phyloP scores from a whole-genome alignment of 305 asterid species.

The Fraxinus angustifolia region DNA sequence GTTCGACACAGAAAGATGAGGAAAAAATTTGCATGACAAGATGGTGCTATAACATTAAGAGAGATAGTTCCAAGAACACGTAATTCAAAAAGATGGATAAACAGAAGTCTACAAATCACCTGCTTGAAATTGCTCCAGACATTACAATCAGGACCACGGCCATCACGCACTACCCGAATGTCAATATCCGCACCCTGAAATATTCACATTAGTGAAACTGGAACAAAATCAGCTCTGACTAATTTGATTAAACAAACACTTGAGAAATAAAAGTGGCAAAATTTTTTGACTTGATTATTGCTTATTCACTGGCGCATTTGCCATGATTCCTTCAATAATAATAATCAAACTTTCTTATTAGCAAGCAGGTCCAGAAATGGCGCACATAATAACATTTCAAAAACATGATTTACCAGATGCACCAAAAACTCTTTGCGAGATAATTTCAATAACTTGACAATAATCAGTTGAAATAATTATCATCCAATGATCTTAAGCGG shows the following conservation, averaged over 20 bases:
- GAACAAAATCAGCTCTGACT: not conserved
- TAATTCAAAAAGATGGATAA: not conserved
- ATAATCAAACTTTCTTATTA: not conserved
- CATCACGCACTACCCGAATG: conserved; percentile 98
- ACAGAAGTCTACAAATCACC: conserved; percentile 35
- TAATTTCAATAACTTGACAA: not conserved
- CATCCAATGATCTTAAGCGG: not conserved
- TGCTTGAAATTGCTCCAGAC: conserved; percentile 98
- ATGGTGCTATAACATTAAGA: not conserved
- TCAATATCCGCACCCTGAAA: conserved; percentile 98
- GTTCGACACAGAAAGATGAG: not conserved
- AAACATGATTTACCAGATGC: not conserved
- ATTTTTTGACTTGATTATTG: not conserved
- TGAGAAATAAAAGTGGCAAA: not conserved
- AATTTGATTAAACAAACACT: not conserved
- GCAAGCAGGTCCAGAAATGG: not conserved
- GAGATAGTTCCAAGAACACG: not conserved
- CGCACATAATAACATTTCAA: not conserved
- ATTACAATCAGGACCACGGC: conserved; percentile 97
- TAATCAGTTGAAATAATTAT: not conserved
- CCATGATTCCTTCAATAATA: not conserved
- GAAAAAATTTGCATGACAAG: not conserved
- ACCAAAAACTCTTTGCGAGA: not conserved
- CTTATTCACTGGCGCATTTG: not conserved
- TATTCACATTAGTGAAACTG: conserved; percentile 34